Evolutionary conservation across 2,329 filamentous ascomycete species (phyloP).

Genomic region (Sporothrix luriei): DNA sequence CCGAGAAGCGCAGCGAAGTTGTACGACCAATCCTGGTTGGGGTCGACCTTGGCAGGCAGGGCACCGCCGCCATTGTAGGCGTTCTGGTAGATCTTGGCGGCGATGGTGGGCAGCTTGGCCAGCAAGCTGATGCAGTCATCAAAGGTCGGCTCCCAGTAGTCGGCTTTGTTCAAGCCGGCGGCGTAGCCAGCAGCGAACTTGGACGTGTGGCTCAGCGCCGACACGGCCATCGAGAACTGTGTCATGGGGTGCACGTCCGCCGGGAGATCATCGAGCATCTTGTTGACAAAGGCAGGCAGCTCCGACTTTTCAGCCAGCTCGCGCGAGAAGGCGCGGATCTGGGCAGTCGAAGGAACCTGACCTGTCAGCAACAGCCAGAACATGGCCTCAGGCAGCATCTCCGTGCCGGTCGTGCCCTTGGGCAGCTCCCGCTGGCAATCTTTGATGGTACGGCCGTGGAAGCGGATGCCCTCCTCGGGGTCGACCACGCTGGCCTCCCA

Average conservation of each 20-base stretch:
- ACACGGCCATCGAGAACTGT: slow-evolving; percentile 92
- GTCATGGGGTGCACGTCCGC: slow-evolving; percentile 96
- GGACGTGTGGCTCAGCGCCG: slow-evolving; percentile 92
- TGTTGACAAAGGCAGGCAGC: slow-evolving; percentile 79
- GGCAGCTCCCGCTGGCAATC: slow-evolving; percentile 93
- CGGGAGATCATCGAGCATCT: slow-evolving; percentile 89
- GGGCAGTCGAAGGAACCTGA: slow-evolving; percentile 78
- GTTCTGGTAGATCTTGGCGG: slow-evolving; percentile 97
- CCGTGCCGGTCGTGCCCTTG: slow-evolving; percentile 87
- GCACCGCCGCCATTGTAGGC: slow-evolving; percentile 74
- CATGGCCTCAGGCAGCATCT: slow-evolving; percentile 99
- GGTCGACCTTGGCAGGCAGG: slow-evolving; percentile 74
- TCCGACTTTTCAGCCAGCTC: slow-evolving; percentile 84
- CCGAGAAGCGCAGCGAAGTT: slow-evolving; percentile 97
- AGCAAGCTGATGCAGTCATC: slow-evolving; percentile 92
- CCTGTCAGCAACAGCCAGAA: slow-evolving; percentile 98
- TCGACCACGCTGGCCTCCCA: slow-evolving; percentile 99
- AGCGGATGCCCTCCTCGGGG: slow-evolving; percentile 94
- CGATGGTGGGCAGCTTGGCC: slow-evolving; percentile 94
- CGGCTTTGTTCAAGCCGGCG: slow-evolving; percentile 85
- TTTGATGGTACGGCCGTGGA: slow-evolving; percentile 97
- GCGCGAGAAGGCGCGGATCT: slow-evolving; percentile 79
- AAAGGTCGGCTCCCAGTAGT: slow-evolving; percentile 98
- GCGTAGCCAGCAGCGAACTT: slow-evolving; percentile 93
- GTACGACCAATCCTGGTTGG: slow-evolving; percentile 93